These are phyloP conservation scores for Suillus plorans DNA, from an alignment of 768 basidiomycete genomes.

Conservation along the genomic window DNA sequence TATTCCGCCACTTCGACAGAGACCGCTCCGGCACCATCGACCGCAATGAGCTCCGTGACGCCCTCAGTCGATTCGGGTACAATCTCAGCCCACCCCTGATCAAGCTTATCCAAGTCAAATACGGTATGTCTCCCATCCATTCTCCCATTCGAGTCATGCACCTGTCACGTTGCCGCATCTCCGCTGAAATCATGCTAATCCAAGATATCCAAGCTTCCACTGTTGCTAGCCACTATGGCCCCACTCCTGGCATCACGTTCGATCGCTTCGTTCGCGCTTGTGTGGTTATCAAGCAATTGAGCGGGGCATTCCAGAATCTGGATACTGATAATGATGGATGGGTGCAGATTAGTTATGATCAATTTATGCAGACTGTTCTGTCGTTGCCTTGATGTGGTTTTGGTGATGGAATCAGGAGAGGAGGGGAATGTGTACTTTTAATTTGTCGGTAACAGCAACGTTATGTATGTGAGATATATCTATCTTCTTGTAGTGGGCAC, in stretches of 20 bases:
- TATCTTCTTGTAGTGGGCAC: background rate
- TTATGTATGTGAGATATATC: background rate
- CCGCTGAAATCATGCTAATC: constrained; percentile 35
- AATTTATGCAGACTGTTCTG: constrained; percentile 52
- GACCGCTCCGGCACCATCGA: constrained; percentile 84
- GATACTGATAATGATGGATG: constrained; percentile 61
- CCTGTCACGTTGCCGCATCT: no score
- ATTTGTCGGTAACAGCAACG: background rate
- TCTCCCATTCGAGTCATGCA: background rate
- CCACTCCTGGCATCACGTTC: constrained; percentile 68
- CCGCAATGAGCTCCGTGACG: constrained; percentile 60
- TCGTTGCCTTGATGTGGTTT: constrained; percentile 38
- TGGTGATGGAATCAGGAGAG: background rate
- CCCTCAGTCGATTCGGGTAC: constrained; percentile 78
- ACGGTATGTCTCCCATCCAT: constrained; percentile 47
- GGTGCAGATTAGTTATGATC: constrained; percentile 55
- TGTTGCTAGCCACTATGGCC: constrained; percentile 30
- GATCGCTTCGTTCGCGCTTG: constrained; percentile 88
- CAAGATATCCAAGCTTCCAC: constrained; percentile 59
- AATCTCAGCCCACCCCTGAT: constrained; percentile 68
- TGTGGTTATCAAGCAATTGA: constrained; percentile 77
- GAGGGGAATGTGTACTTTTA: background rate
- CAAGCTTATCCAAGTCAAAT: constrained; percentile 72
- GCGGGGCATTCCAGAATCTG: constrained; percentile 64
- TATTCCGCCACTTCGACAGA: constrained; percentile 82